Conservation (phyloP, 1,284 basidiomycete genomes). For the Moniliophthora roreri region DNA sequence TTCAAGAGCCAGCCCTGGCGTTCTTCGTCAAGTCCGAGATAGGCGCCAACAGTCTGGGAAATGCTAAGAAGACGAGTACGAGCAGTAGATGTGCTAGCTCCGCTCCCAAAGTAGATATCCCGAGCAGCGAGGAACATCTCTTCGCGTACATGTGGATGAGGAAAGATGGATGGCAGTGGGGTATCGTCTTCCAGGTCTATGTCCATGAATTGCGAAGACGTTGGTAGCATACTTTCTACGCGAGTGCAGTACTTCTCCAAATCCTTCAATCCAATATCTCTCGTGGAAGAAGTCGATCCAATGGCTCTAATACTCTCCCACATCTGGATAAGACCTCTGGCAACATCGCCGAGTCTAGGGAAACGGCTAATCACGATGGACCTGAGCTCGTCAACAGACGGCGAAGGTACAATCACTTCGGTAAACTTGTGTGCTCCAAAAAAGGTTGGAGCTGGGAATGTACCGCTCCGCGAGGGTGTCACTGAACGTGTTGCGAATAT, state of each 20-base stretch:
- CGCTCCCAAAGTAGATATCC: conserved; percentile 90
- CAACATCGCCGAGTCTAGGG: conserved; percentile 51
- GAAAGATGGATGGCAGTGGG: conserved; percentile 47
- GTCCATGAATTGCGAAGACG: conserved; percentile 45
- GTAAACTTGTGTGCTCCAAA: conserved; percentile 82
- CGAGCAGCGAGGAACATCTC: conserved; percentile 89
- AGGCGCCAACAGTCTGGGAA: conserved; percentile 54
- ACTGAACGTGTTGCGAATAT: conserved; percentile 82
- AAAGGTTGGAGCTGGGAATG: conserved; percentile 62
- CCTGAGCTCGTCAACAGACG: conserved; percentile 65
- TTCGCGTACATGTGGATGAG: conserved; percentile 83
- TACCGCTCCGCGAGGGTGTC: conserved; percentile 38
- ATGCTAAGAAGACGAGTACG: conserved; percentile 51
- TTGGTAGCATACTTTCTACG: conserved; percentile 62
- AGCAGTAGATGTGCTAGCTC: conserved; percentile 52
- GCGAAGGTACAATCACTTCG: conserved; percentile 67
- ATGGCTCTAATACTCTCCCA: conserved; percentile 60
- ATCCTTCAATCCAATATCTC: conserved; percentile 80
- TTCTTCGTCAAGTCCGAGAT: conserved; percentile 68
- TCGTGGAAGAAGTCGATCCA: conserved; percentile 49
- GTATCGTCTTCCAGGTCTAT: conserved; percentile 31
- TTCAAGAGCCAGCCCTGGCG: conserved; percentile 54
- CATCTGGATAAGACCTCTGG: conserved; percentile 53
- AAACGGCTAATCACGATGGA: conserved; percentile 71
- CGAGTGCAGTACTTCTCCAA: conserved; percentile 87